These are phyloP conservation scores for Cyberlindnera mississippiensis DNA, from an alignment of 805 yeast genomes.

Conservation along the genomic window DNA sequence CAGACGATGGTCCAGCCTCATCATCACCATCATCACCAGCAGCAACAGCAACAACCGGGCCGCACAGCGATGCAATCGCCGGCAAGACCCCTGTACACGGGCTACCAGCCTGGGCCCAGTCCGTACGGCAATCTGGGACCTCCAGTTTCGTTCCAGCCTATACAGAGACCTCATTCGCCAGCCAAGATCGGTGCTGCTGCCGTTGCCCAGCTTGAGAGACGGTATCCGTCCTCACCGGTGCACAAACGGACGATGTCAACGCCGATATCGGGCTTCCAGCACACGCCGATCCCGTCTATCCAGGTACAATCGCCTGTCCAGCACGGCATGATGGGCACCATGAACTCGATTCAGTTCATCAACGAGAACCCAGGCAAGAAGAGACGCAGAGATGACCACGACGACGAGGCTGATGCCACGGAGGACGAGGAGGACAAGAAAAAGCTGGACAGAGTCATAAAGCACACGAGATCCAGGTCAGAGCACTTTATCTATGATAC, in stretches of 20 bases:
- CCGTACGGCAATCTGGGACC: slow-evolving; percentile 18
- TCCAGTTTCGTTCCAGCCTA: slow-evolving; percentile 16
- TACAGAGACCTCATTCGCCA: slow-evolving; percentile 51
- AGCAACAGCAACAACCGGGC: slow-evolving; percentile 5
- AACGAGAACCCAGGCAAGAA: slow-evolving; percentile 28
- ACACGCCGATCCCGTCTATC: slow-evolving; percentile 2
- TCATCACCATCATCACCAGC: slow-evolving; percentile 7
- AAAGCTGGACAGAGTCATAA: slow-evolving; percentile 9
- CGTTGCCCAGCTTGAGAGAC: slow-evolving; percentile 44
- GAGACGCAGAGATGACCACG: slow-evolving; percentile 25
- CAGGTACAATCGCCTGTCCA: slow-evolving; percentile 12
- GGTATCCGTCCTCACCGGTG: slow-evolving; percentile 24
- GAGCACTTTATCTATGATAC: slow-evolving; percentile 16
- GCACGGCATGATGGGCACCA: slow-evolving; percentile 26
- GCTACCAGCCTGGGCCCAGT: slow-evolving; percentile 7
- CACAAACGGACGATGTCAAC: slow-evolving; percentile 40
- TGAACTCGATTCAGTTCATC: slow-evolving; percentile 27
- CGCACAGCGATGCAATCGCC: slow-evolving; percentile 9
- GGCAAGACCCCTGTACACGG: slow-evolving; percentile 14
- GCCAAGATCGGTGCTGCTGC: slow-evolving; percentile 73
- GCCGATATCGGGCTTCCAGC: slow-evolving; percentile 25
- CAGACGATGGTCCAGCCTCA: background rate
- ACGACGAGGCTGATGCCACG: slow-evolving; percentile 17
- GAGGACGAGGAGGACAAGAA: slow-evolving; percentile 11
- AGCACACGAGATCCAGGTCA: slow-evolving; percentile 21